phyloP scores from a whole-genome alignment of 1,284 basidiomycete genomes.

The Cystobasidium slooffiae region DNA sequence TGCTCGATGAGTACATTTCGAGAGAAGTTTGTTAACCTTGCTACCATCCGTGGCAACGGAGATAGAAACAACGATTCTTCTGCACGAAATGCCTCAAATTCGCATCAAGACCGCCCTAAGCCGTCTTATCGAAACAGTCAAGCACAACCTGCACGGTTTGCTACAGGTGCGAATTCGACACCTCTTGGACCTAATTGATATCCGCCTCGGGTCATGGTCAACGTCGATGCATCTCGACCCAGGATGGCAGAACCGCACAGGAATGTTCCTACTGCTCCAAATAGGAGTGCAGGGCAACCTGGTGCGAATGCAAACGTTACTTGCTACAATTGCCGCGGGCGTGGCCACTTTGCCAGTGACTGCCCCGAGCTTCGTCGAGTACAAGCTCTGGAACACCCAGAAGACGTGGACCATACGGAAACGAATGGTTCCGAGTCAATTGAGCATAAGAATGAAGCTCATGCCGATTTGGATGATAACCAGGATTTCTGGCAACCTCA shows the following conservation, averaged over 20 bases:
- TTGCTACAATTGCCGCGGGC: neutral
- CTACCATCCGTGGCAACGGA: neutral
- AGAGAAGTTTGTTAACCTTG: constrained; percentile 6
- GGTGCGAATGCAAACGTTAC: neutral
- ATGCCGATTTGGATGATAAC: neutral
- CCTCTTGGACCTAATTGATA: too few species aligned
- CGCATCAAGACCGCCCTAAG: too few species aligned
- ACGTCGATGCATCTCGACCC: too few species aligned
- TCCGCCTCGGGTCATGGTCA: too few species aligned
- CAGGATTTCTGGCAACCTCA: neutral
- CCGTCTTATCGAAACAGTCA: too few species aligned
- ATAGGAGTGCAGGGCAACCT: too few species aligned
- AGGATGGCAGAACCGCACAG: too few species aligned
- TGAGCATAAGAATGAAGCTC: neutral
- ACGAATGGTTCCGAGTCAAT: neutral
- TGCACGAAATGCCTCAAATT: too few species aligned
- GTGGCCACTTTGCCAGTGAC: neutral
- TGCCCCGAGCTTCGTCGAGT: neutral
- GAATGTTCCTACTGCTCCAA: too few species aligned
- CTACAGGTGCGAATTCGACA: too few species aligned
- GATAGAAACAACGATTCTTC: too few species aligned
- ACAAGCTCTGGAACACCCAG: neutral
- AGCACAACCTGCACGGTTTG: too few species aligned
- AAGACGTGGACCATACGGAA: neutral
- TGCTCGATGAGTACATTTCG: constrained; percentile 7